These are phyloP conservation scores for Beauveria bassiana DNA, from an alignment of 2,329 filamentous ascomycete genomes.

Conservation along the genomic window DNA sequence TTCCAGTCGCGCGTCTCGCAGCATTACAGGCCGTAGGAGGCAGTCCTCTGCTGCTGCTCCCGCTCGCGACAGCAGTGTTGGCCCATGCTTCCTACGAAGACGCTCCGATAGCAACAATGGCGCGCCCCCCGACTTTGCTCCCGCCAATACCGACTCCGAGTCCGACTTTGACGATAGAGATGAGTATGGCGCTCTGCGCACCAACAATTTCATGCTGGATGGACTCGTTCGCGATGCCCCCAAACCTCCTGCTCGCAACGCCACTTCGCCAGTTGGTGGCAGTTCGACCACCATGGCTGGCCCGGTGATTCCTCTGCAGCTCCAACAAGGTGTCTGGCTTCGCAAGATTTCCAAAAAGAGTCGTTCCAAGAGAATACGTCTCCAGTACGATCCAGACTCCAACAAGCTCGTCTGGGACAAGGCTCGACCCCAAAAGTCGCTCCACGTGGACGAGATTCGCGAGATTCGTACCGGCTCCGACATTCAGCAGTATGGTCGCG, in stretches of 20 bases:
- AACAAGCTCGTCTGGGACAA: conserved; percentile 87
- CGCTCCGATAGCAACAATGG: conserved; percentile 85
- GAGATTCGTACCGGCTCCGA: conserved; percentile 80
- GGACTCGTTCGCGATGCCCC: conserved; percentile 39
- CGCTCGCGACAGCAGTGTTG: conserved; percentile 79
- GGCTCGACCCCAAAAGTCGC: conserved; percentile 67
- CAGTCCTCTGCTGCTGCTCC: conserved; percentile 70
- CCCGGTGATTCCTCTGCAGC: conserved; percentile 66
- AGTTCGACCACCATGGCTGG: conserved; percentile 43
- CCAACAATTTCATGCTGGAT: conserved; percentile 33
- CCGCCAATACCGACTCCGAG: conserved; percentile 44
- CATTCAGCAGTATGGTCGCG: conserved; percentile 81
- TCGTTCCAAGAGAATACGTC: conserved; percentile 60
- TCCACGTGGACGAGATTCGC: conserved; percentile 93
- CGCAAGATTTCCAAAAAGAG: conserved; percentile 81
- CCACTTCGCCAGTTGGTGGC: conserved; percentile 38
- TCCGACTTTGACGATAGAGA: conserved; percentile 47
- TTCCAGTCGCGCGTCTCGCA: conserved; percentile 70
- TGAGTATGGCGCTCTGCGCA: conserved; percentile 30
- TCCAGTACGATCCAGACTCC: conserved; percentile 70
- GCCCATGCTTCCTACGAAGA: conserved; percentile 78
- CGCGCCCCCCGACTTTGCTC: conserved; percentile 41
- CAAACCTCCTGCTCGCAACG: conserved; percentile 29
- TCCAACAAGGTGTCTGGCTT: conserved; percentile 72
- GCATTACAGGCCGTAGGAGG: conserved; percentile 57